These are phyloP conservation scores for Nemania sp. DNA, from an alignment of 2,329 filamentous ascomycete species.

Conservation along the genomic window DNA sequence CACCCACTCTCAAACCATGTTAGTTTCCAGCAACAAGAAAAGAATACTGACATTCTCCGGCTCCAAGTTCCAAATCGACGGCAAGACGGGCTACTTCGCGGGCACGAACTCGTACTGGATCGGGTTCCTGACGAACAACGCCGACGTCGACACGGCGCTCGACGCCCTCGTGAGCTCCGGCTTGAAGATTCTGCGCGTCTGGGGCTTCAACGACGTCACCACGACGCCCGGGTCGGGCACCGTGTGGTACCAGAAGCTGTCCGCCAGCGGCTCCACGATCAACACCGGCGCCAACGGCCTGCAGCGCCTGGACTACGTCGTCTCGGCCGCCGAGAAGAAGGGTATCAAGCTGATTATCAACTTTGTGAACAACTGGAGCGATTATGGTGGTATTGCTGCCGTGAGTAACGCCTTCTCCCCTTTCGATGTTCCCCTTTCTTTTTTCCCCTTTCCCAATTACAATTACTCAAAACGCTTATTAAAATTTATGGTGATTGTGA, in stretches of 20 bases:
- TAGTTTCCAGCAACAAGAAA: not conserved
- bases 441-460: not conserved
- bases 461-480: too few relatives aligned
- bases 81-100: slow-evolving; percentile 49
- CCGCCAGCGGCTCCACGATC: slow-evolving; percentile 56
- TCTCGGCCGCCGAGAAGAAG: slow-evolving; percentile 59
- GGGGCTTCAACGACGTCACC: slow-evolving; percentile 66
- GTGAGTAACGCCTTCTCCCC: slow-evolving; percentile 24
- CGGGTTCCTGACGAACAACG: slow-evolving; percentile 52
- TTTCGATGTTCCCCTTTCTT: not conserved
- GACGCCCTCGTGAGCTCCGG: slow-evolving; percentile 53
- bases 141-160: slow-evolving; percentile 57
- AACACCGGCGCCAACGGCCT: slow-evolving; percentile 66
- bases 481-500: too few relatives aligned
- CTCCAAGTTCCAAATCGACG: slow-evolving; percentile 45
- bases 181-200: slow-evolving; percentile 59
- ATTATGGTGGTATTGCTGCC: slow-evolving; percentile 67
- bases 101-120: slow-evolving; percentile 60
- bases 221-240: slow-evolving; percentile 40
- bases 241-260: slow-evolving; percentile 59
- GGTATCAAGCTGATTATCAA: slow-evolving; percentile 67
- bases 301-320: slow-evolving; percentile 66
- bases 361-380: slow-evolving; percentile 71
- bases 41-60: too few relatives aligned
- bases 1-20: slow-evolving; percentile 27